Evolutionary conservation across 441 rosid genomes (phyloP).

Genomic region (Jatropha podagrica): DNA sequence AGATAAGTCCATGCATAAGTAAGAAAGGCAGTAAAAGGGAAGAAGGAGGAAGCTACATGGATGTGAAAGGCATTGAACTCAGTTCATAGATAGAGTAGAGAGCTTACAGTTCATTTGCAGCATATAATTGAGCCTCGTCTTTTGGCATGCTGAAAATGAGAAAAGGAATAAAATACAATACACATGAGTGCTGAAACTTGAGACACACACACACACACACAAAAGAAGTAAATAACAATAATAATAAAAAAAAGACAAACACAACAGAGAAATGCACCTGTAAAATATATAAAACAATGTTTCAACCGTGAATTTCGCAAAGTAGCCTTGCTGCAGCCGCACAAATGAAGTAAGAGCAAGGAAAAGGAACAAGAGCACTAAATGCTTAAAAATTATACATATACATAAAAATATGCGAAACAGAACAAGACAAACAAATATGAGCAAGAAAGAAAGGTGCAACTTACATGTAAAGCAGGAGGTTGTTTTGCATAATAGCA

Average conservation of each 20-base stretch:
- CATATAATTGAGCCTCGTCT: conserved; percentile 92
- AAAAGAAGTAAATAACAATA: too few relatives aligned
- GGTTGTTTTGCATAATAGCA: conserved; percentile 79
- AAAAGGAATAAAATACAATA: conserved; percentile 11
- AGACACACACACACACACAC: background rate
- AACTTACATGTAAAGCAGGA: conserved; percentile 71
- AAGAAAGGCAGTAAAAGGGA: background rate
- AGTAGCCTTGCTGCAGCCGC: conserved; percentile 78
- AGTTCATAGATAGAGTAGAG: conserved; percentile 6
- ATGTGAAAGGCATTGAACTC: conserved; percentile 2
- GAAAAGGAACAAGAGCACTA: background rate
- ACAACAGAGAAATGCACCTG: conserved; percentile 50
- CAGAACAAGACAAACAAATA: background rate
- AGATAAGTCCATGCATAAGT: background rate
- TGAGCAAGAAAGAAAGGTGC: conserved; percentile 17
- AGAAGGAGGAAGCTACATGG: background rate
- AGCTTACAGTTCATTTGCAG: conserved; percentile 96
- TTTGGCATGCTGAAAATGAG: conserved; percentile 76
- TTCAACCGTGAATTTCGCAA: conserved; percentile 64
- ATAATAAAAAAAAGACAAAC: background rate
- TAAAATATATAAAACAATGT: conserved; percentile 84
- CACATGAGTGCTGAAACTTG: conserved; percentile 2
- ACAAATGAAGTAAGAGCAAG: conserved; percentile 15
- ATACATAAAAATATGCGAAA: background rate
- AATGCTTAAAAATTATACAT: background rate